A percentile compares a stretch with the other conserved stretches of the same genome.
These are phyloP conservation scores for Akanthomyces dipterigenus DNA, from an alignment of 2,329 filamentous ascomycete species.

Conservation along the genomic window DNA sequence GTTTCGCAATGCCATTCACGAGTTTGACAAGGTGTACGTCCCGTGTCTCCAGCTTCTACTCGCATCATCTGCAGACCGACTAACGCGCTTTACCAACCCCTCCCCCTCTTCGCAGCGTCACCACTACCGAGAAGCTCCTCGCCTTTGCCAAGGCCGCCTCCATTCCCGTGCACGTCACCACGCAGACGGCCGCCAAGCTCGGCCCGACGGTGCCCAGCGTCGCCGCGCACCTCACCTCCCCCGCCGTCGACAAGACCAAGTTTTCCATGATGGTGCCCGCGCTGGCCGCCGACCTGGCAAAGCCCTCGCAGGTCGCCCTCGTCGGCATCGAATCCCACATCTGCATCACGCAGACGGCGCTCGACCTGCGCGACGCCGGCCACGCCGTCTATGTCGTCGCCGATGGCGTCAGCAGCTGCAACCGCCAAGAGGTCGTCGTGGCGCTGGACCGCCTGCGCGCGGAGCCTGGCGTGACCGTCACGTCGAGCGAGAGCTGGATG, in stretches of 20 bases:
- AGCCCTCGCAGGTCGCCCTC: constrained; percentile 58
- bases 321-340: constrained; percentile 93
- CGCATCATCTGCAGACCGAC: too few relatives aligned
- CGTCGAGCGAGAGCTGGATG: constrained; percentile 80
- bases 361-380: constrained; percentile 69
- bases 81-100: too few relatives aligned
- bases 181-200: constrained; percentile 72
- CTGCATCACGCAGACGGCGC: constrained; percentile 85
- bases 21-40: constrained; percentile 73
- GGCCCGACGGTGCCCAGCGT: constrained; percentile 75
- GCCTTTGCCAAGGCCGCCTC: constrained; percentile 56
- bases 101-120: constrained; percentile 39
- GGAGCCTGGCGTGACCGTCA: constrained; percentile 67
- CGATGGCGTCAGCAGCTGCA: constrained; percentile 85
- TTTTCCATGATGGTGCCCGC: constrained; percentile 83
- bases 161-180: constrained; percentile 79
- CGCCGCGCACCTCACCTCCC: constrained; percentile 43
- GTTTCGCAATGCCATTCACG: constrained; percentile 75
- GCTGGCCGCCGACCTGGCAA: constrained; percentile 37
- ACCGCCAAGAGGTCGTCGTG: constrained; percentile 71
- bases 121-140: constrained; percentile 63
- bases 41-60: too few relatives aligned
- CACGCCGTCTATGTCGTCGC: constrained; percentile 82
- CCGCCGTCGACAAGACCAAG: constrained; percentile 72
- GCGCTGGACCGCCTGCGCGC: constrained; percentile 69